Base-by-base conservation (phyloP, 345 rosid species). In the Camelina sativa region DNA sequence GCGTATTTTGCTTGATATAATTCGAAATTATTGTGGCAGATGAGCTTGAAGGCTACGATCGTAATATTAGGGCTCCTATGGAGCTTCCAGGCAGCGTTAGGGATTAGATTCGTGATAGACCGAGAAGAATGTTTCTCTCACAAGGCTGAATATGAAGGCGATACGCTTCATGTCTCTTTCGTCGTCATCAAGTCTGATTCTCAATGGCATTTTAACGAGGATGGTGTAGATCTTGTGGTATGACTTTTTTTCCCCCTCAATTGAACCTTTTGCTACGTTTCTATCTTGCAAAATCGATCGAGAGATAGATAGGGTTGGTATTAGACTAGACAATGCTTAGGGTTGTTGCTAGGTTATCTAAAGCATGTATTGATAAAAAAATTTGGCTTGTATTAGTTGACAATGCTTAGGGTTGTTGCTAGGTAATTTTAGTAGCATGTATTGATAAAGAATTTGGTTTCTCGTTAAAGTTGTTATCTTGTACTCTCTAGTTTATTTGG, bases 221-320 rank as follows among this genome's bases (percentile, higher is more conserved):
- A 82, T 30, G 88, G 88, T 57, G 84, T 87, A 70, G 85, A 89
- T 83, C 94, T 89, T 22, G 84, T 86, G 83, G 90, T 87, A 79
- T 52, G 56, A 25, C 28, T 62, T 46, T 65, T 57, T 40, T 3
- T 11, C 4, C 1, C 11, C 11, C 13, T 1, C 9, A 5, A 58
- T 56, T 41, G 2, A 48, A 11, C n/a, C 35, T 22, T 70, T 50
- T 50, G 19, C 62, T 63, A 44, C 37, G 25, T 46, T 46, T 48
- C 6, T 41, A 44, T 13, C 23, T 25, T 8, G 4, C 11, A 19
- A 50, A 56, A 1, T 1, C 65, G 4, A 34, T 46, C 6, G 1
- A 22, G 5, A 46, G 48, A 55, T 40, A 8, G 20, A 30, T 59
- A 28, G 35, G 34, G 0, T 43, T 41, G 2, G 43, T 56, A 46